A percentile compares a stretch with the other conserved stretches of the same genome.
phyloP scores from a whole-genome alignment of 352 stramenopile genomes.

The Phytophthora vignae region DNA sequence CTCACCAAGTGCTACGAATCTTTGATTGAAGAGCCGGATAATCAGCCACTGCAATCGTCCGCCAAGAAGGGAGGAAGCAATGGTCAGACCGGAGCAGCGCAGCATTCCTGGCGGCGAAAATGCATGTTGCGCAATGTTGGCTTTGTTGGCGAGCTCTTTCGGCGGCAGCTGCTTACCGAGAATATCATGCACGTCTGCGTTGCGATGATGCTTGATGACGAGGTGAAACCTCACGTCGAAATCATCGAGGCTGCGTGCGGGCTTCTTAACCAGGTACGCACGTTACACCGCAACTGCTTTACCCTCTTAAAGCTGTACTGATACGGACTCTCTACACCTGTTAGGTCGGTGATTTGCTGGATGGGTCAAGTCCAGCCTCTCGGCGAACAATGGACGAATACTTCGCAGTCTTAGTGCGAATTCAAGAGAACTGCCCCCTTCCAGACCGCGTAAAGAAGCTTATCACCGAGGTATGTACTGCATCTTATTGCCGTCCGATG shows the following conservation, averaged over 20 bases:
- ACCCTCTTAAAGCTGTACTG: neutral
- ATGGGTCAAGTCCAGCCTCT: constrained; percentile 84
- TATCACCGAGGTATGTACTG: constrained; percentile 57
- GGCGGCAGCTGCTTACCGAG: constrained; percentile 78
- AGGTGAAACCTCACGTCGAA: constrained; percentile 64
- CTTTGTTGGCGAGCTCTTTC: constrained; percentile 82
- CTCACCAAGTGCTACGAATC: constrained; percentile 86
- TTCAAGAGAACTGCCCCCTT: constrained; percentile 51
- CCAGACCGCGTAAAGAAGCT: constrained; percentile 46
- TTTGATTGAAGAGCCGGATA: constrained; percentile 75
- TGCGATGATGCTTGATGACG: constrained; percentile 86
- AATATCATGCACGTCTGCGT: constrained; percentile 89
- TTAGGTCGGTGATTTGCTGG: constrained; percentile 80
- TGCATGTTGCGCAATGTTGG: constrained; percentile 83
- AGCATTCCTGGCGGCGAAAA: constrained; percentile 76
- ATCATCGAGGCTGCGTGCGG: constrained; percentile 77
- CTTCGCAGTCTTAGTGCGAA: constrained; percentile 71
- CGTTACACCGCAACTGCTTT: neutral
- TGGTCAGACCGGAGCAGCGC: constrained; percentile 16
- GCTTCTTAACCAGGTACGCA: constrained; percentile 63
- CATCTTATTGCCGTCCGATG: neutral
- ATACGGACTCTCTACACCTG: neutral
- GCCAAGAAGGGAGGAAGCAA: constrained; percentile 32
- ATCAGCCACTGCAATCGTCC: constrained; percentile 19
- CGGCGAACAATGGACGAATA: constrained; percentile 87